phyloP scores from a whole-genome alignment of 108 stramenopile species.

The Stephanodiscus minutulus region DNA sequence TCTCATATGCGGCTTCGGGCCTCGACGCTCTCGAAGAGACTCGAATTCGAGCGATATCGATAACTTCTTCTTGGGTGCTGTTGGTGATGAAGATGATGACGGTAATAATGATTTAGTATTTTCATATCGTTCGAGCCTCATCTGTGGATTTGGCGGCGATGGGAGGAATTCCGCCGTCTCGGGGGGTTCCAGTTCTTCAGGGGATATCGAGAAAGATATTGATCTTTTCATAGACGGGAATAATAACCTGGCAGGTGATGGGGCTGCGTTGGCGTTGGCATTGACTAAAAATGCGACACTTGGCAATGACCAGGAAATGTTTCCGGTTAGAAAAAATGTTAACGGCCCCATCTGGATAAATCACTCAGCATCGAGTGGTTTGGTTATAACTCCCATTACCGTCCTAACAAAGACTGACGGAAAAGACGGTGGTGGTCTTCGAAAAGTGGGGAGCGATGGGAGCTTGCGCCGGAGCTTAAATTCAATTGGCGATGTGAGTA shows the following conservation, averaged over 20 bases:
- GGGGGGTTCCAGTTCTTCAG: slow-evolving; percentile 21
- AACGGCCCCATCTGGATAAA: not conserved
- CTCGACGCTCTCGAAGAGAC: slow-evolving; percentile 18
- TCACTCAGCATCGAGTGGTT: not conserved
- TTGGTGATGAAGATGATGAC: not conserved
- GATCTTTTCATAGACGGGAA: not conserved
- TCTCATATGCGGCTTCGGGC: slow-evolving; percentile 43
- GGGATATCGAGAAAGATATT: not conserved
- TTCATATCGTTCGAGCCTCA: slow-evolving; percentile 10
- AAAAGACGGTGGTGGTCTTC: not conserved
- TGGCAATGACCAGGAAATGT: not conserved
- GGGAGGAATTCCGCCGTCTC: slow-evolving; percentile 6
- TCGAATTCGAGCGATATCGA: slow-evolving; percentile 1
- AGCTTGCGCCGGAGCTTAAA: not conserved
- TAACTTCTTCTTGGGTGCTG: not conserved
- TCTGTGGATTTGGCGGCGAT: slow-evolving; percentile 39
- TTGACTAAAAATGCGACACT: not conserved
- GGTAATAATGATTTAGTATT: not conserved
- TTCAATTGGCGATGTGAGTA: slow-evolving; percentile 26
- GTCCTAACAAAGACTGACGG: slow-evolving; percentile 7
- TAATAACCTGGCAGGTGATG: not conserved
- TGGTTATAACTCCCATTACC: not conserved
- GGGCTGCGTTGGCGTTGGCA: not conserved
- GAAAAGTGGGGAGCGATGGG: not conserved
- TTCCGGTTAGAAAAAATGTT: not conserved